phyloP scores from a whole-genome alignment of 331 rosid genomes.

The Dryas integrifolia region DNA sequence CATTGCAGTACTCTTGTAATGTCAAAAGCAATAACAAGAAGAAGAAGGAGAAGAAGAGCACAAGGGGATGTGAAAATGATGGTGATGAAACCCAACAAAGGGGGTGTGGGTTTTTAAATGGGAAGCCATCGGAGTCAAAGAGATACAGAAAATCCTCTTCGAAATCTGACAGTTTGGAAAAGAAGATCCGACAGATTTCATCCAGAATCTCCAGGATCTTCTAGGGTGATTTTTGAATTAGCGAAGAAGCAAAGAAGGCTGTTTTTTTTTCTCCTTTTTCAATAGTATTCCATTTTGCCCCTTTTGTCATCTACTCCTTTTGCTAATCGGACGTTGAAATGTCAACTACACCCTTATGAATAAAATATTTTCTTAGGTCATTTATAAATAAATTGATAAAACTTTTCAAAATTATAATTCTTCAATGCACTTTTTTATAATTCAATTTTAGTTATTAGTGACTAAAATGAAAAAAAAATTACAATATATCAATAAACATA shows the following conservation, averaged over 20 bases:
- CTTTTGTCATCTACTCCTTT: no score
- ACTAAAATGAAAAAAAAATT: no score
- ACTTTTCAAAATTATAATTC: no score
- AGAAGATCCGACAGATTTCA: conserved; percentile 68
- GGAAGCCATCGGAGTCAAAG: conserved; percentile 36
- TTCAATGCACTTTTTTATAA: no score
- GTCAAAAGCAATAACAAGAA: neutral
- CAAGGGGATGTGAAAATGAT: neutral
- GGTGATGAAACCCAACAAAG: conserved; percentile 9
- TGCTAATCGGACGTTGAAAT: no score
- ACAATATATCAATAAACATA: no score
- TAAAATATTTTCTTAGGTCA: no score
- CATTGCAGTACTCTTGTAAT: neutral
- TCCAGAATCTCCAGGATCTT: conserved; percentile 63
- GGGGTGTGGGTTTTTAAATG: conserved; percentile 45
- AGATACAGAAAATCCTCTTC: conserved; percentile 45
- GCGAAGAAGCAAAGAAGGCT: conserved; percentile 47
- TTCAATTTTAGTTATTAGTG: no score
- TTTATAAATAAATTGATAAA: no score
- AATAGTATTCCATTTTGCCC: no score
- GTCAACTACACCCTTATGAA: no score
- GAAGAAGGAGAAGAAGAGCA: neutral
- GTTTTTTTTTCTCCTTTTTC: neutral
- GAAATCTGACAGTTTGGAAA: conserved; percentile 76
- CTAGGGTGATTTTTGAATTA: conserved; percentile 53